These are phyloP conservation scores for Phytophthora lateralis DNA, from an alignment of 352 stramenopile species.

Conservation along the genomic window DNA sequence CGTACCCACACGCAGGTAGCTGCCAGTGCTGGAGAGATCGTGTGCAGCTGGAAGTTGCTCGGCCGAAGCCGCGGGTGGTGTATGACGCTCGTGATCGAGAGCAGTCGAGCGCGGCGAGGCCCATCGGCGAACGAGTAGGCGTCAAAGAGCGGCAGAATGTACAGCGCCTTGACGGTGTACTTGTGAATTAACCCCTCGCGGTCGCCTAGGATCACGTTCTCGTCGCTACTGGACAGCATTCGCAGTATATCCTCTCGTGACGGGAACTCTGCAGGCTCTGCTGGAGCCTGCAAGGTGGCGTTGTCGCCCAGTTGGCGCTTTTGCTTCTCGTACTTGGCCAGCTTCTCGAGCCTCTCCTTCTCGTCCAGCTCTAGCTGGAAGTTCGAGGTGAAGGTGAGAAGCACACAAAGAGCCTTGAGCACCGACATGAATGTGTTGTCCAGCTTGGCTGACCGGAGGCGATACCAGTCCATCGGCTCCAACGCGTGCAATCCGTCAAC, in stretches of 20 bases:
- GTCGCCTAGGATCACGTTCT: constrained; percentile 83
- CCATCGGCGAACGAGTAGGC: constrained; percentile 82
- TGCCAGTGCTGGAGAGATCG: constrained; percentile 65
- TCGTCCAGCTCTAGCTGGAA: constrained; percentile 50
- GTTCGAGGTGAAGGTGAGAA: constrained; percentile 82
- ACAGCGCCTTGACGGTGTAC: constrained; percentile 81
- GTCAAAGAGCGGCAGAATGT: constrained; percentile 80
- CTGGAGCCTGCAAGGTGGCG: constrained; percentile 13
- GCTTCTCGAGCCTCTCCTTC: constrained; percentile 21
- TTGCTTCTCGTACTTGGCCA: constrained; percentile 31
- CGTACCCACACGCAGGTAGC: constrained; percentile 75
- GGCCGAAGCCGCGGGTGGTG: constrained; percentile 74
- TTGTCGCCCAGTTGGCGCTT: constrained; percentile 27
- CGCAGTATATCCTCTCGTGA: constrained; percentile 66
- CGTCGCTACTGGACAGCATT: constrained; percentile 75
- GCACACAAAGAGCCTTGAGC: constrained; percentile 64
- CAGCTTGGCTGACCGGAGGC: constrained; percentile 62
- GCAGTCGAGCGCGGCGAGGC: constrained; percentile 57
- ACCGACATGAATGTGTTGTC: constrained; percentile 65
- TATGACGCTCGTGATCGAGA: constrained; percentile 68
- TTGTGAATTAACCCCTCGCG: constrained; percentile 80
- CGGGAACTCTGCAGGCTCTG: constrained; percentile 40
- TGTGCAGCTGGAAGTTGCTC: constrained; percentile 64
- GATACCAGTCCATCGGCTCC: constrained; percentile 78
- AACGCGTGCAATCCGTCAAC: constrained; percentile 58